Evolutionary conservation across 257 asterid genomes (phyloP), one percentile per base, ranked within the genome.

Genomic region (Solanum tarijense): DNA sequence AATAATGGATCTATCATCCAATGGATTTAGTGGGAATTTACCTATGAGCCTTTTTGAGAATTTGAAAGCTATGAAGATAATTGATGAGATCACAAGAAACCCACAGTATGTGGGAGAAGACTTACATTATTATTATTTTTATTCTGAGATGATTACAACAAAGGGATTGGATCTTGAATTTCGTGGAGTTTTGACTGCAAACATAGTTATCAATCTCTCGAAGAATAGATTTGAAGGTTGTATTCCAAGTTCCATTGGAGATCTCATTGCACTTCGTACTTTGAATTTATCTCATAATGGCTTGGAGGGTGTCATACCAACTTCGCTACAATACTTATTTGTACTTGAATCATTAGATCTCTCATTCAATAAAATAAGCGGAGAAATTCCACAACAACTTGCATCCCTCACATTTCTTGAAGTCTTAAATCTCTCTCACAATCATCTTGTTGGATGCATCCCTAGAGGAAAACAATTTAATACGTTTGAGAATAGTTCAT

Each of bases 21-120:
- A 55, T 55, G n/a, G 4, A 55, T 55, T 55, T 55, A 55, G 65
- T 55, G 65, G 65, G 65, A 18, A 55, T 18, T 55, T 55, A 6
- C 65, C 65, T 1, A 1, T 55, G 65, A 55, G n/a, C 1, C n/a
- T 55, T 55, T 55, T 55, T 55, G 65, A 55, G n/a, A 18, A 55
- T 55, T 55, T 6, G 1, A 0, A 55, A 55, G 65, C 65, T 55
- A 55, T 18, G 65, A 55, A 55, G n/a, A 18, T 55, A 55, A 55
- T 2, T 55, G n/a, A 55, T 55, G n/a, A 55, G 65, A 55, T 1
- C 65, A 55, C n/a, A 0, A 18, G 0, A 55, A 18, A 0, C n/a
- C n/a, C 65, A 6, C 65, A 55, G 10, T 55, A 18, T 55, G 65
- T 55, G n/a, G 65, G 65, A 55, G 65, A 2, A 7, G 21, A 6